phyloP scores from a whole-genome alignment of 352 stramenopile genomes.

The Achlya hypogyna region DNA sequence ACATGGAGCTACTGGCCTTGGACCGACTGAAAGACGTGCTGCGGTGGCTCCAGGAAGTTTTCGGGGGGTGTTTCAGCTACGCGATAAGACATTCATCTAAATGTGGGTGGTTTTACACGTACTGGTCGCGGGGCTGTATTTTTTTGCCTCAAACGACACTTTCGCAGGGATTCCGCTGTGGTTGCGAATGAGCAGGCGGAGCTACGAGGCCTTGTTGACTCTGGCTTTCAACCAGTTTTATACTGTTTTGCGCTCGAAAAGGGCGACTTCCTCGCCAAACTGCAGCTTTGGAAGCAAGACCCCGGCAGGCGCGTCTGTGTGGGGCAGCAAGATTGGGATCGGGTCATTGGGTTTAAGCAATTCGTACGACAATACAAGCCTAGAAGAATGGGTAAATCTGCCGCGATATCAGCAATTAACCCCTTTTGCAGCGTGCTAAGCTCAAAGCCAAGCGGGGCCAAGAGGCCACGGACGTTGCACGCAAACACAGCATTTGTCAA shows the following conservation, averaged over 20 bases:
- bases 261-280: constrained; percentile 52
- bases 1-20: background rate
- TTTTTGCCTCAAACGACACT: constrained; percentile 50
- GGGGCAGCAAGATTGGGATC: constrained; percentile 36
- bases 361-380: constrained; percentile 67
- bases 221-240: background rate
- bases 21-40: constrained; percentile 45
- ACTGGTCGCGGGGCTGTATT: constrained; percentile 27
- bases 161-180: constrained; percentile 63
- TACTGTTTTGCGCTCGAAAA: constrained; percentile 37
- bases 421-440: constrained; percentile 58
- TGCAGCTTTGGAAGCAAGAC: constrained; percentile 35
- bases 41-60: constrained; percentile 31
- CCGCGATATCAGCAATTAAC: background rate
- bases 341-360: constrained; percentile 24
- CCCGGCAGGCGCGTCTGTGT: constrained; percentile 32
- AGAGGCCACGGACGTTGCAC: constrained; percentile 50
- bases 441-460: constrained; percentile 50
- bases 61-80: constrained; percentile 23
- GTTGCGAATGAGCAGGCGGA: constrained; percentile 60
- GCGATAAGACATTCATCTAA: background rate
- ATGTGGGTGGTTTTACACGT: background rate
- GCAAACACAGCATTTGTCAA: constrained; percentile 47
- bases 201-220: background rate
- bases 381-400: background rate